Percentiles rank a stretch among this genome's conserved stretches.
These are phyloP conservation scores for Sugiyamaella boreocaroliniensis DNA, from an alignment of 805 yeast genomes.

Conservation along the genomic window DNA sequence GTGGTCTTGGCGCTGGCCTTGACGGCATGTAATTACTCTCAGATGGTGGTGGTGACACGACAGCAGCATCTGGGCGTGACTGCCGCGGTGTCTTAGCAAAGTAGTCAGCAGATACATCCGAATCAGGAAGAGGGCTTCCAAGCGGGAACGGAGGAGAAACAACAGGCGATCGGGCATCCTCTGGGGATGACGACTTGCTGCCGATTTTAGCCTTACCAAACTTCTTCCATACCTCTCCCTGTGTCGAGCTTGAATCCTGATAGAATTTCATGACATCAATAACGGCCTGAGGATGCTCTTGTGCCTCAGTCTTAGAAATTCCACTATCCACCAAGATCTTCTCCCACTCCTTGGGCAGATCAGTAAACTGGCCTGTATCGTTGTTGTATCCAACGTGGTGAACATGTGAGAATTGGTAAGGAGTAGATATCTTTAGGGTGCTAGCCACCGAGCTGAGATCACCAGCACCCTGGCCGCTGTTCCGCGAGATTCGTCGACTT, in stretches of 20 bases:
- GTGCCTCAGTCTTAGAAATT: conserved; percentile 78
- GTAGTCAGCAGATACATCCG: neutral
- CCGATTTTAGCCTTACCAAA: conserved; percentile 20
- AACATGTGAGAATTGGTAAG: conserved; percentile 82
- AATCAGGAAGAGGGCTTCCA: neutral
- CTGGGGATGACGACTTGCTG: neutral
- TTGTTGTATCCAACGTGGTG: conserved; percentile 92
- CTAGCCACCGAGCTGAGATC: conserved; percentile 7
- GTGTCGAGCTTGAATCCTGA: conserved; percentile 24
- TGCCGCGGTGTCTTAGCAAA: neutral
- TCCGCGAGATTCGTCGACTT: conserved; percentile 1
- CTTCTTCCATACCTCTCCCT: conserved; percentile 26
- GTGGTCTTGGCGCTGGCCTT: conserved; percentile 30
- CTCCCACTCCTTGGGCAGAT: conserved; percentile 93
- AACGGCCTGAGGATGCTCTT: conserved; percentile 89
- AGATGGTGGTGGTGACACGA: neutral
- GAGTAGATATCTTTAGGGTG: conserved; percentile 65
- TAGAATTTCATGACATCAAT: conserved; percentile 86
- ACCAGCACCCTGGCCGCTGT: neutral
- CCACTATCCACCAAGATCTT: conserved; percentile 77
- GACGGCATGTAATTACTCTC: conserved; percentile 21
- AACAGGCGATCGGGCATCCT: neutral
- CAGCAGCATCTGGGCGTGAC: neutral
- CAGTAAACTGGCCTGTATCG: conserved; percentile 80
- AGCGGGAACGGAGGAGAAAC: neutral